Percentiles rank a stretch among this genome's conserved stretches.
These are phyloP conservation scores for Colletotrichum truncatum DNA, from an alignment of 2,329 filamentous ascomycete genomes.

Conservation along the genomic window DNA sequence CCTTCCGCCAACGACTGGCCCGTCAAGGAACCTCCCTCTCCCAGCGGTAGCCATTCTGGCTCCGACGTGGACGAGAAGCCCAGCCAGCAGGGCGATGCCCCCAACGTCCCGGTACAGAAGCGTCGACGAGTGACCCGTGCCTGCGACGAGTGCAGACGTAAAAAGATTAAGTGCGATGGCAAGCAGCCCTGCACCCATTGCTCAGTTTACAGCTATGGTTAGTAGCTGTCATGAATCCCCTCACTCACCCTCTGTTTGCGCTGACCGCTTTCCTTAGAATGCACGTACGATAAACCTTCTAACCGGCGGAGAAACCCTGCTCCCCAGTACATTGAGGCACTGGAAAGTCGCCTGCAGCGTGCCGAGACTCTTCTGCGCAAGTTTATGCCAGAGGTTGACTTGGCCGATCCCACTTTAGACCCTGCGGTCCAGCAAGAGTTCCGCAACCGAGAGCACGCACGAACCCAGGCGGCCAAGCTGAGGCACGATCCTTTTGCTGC, in stretches of 20 bases:
- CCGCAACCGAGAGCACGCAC: slow-evolving; percentile 62
- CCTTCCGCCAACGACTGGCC: slow-evolving; percentile 45
- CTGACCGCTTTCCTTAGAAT: slow-evolving; percentile 67
- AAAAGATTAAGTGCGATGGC: slow-evolving; percentile 89
- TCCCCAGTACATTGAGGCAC: slow-evolving; percentile 90
- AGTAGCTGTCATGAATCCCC: slow-evolving; percentile 36
- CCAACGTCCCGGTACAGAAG: slow-evolving; percentile 75
- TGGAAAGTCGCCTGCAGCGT: slow-evolving; percentile 84
- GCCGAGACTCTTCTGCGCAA: slow-evolving; percentile 83
- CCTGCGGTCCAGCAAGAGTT: slow-evolving; percentile 77
- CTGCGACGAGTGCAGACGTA: slow-evolving; percentile 83
- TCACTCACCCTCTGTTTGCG: neutral
- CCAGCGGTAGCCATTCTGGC: slow-evolving; percentile 54
- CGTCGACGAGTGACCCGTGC: slow-evolving; percentile 81
- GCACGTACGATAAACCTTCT: slow-evolving; percentile 94
- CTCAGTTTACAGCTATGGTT: slow-evolving; percentile 98
- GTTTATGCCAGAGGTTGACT: slow-evolving; percentile 83
- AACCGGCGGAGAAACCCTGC: slow-evolving; percentile 90
- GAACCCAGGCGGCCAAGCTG: slow-evolving; percentile 53
- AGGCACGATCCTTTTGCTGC: slow-evolving; percentile 43
- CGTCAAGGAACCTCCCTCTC: slow-evolving; percentile 46
- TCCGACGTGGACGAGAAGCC: slow-evolving; percentile 49
- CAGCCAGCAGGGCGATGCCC: slow-evolving; percentile 39
- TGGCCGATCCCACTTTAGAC: slow-evolving; percentile 87
- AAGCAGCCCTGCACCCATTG: slow-evolving; percentile 94